Percentiles rank a stretch among this genome's conserved stretches.
These are phyloP conservation scores for Cyclotella baltica DNA, from an alignment of 108 stramenopile species.

Conservation along the genomic window DNA sequence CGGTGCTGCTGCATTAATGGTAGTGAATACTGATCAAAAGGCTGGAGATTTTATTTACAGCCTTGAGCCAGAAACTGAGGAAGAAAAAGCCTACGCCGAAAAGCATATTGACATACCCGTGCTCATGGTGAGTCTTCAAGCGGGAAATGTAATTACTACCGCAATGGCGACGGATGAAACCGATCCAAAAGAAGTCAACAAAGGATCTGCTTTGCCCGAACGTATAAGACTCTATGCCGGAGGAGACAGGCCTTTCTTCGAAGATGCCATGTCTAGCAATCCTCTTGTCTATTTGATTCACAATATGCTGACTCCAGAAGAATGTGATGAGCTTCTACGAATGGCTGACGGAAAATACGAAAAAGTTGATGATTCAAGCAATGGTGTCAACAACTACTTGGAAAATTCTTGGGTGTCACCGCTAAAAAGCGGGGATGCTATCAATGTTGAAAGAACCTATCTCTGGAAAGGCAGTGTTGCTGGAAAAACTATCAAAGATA, in stretches of 20 bases:
- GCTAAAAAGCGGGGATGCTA: conserved; percentile 40
- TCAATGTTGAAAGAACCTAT: conserved; percentile 64
- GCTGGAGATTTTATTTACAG: conserved; percentile 87
- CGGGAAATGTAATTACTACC: conserved; percentile 85
- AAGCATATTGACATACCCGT: conserved; percentile 88
- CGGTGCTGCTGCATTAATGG: conserved; percentile 86
- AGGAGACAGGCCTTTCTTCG: conserved; percentile 92
- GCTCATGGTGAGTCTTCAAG: conserved; percentile 87
- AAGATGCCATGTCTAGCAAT: conserved; percentile 70
- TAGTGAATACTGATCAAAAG: conserved; percentile 84
- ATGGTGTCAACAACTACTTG: conserved; percentile 54
- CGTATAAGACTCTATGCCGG: conserved; percentile 86
- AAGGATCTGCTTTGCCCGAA: conserved; percentile 55
- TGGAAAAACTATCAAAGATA: conserved; percentile 65
- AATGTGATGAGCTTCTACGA: conserved; percentile 67
- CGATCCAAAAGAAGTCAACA: conserved; percentile 58
- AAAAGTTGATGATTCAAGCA: conserved; percentile 34
- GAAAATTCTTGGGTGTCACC: conserved; percentile 56
- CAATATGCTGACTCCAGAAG: conserved; percentile 78
- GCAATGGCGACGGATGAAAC: conserved; percentile 70
- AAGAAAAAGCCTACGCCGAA: conserved; percentile 56
- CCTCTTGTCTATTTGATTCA: conserved; percentile 90
- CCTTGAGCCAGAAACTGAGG: conserved; percentile 57
- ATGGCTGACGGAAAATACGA: conserved; percentile 60
- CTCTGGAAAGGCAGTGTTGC: conserved; percentile 85